These are phyloP conservation scores for Trypanosoma avium DNA, from an alignment of 208 protist species.

Conservation along the genomic window DNA sequence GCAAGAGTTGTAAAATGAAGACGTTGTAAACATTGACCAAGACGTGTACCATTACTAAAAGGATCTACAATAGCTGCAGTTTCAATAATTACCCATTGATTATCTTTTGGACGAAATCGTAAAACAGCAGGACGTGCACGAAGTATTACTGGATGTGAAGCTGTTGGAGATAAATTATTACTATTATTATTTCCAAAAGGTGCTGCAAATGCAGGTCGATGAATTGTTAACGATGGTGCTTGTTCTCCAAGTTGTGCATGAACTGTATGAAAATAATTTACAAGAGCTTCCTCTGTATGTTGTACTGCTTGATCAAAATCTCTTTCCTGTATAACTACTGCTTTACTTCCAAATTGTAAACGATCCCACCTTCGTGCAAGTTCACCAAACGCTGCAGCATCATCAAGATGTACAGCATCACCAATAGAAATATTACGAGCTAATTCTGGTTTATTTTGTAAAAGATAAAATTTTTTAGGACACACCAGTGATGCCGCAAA, in stretches of 20 bases:
- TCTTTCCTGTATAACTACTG: slow-evolving; percentile 58
- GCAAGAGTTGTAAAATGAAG: slow-evolving; percentile 80
- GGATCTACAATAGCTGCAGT: slow-evolving; percentile 73
- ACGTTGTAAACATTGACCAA: slow-evolving; percentile 57
- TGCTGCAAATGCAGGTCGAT: slow-evolving; percentile 76
- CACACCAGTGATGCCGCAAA: slow-evolving; percentile 76
- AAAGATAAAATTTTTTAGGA: slow-evolving; percentile 84
- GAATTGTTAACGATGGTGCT: slow-evolving; percentile 82
- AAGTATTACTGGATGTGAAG: slow-evolving; percentile 31
- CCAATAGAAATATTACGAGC: slow-evolving; percentile 65
- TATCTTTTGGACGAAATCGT: slow-evolving; percentile 84
- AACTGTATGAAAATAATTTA: slow-evolving; percentile 77
- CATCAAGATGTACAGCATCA: slow-evolving; percentile 76
- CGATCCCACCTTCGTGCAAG: slow-evolving; percentile 85
- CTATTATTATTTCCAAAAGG: slow-evolving; percentile 26
- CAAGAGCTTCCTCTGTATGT: slow-evolving; percentile 69
- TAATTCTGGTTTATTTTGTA: slow-evolving; percentile 64
- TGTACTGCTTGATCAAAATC: slow-evolving; percentile 69
- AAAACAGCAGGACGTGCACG: slow-evolving; percentile 70
- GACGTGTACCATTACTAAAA: slow-evolving; percentile 48
- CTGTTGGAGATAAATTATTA: background rate
- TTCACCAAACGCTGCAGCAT: slow-evolving; percentile 88
- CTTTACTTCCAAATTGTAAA: slow-evolving; percentile 85
- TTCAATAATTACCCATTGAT: slow-evolving; percentile 90
- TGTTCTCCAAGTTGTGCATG: slow-evolving; percentile 75